A percentile compares a stretch with the other conserved stretches of the same genome.
phyloP scores from a whole-genome alignment of 179 eudicot species.

The Corrigiola litoralis region DNA sequence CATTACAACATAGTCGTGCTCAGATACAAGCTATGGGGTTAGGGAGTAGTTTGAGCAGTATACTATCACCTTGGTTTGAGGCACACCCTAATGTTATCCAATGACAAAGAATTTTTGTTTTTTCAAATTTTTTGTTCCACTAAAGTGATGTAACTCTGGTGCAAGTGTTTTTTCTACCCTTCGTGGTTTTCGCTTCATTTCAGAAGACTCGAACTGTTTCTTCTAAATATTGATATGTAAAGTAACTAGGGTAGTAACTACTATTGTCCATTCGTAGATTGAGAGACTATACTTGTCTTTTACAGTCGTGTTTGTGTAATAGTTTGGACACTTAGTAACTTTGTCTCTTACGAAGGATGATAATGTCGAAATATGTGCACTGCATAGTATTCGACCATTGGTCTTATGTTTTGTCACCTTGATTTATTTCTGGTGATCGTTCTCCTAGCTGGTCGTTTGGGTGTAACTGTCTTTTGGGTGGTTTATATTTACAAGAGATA shows the following conservation, averaged over 20 bases:
- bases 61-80: background rate
- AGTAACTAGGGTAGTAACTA: no score
- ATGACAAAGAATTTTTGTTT: no score
- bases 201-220: no score
- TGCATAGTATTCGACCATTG: background rate
- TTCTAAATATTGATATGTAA: no score
- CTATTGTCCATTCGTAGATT: no score
- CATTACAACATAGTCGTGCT: background rate
- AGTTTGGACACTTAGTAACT: background rate
- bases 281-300: no score
- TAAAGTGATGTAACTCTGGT: background rate
- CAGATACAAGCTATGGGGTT: background rate
- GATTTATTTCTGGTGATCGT: background rate
- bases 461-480: background rate
- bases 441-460: background rate
- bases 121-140: no score
- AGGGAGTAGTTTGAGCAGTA: background rate
- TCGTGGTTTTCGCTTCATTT: no score
- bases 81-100: background rate
- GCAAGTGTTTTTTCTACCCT: background rate
- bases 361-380: background rate
- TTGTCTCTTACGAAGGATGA: background rate
- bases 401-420: background rate
- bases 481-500: background rate
- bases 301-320: background rate